Evolutionary conservation across 2,329 filamentous ascomycete genomes (phyloP), one percentile per base, ranked within the genome.

Genomic region (Fusarium proliferatum): DNA sequence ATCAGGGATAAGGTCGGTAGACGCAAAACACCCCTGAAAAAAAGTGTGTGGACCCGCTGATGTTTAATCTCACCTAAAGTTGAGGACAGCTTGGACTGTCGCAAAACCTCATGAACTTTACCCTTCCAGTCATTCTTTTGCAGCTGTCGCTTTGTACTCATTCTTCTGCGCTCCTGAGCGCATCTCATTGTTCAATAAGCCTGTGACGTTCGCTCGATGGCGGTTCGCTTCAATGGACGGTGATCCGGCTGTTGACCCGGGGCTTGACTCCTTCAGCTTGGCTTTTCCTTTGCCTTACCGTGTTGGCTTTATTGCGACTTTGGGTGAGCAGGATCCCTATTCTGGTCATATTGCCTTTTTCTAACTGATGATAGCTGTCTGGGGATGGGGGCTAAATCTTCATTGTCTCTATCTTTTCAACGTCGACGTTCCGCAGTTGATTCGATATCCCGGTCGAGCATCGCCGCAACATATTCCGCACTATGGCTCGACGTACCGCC

Each of bases 351-450:
- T n/a, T 30, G 34, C 75, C 51, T 12, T 13, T 57, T 42, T 38
- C 67, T 72, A 53, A 72, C 61, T 43, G 41, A n/a, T 36, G 26
- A 69, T 75, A 97, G 95, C 94, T 76, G 92, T 97, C 79, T 98
- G 96, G 96, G 95, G 94, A 81, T 99, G 96, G 95, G 95, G 92
- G 74, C 83, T 93, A 77, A 98, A 98, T 85, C 90, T 98, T 45
- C 95, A 98, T 81, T 95, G 94, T 84, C 91, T 98, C 68, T 88
- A 92, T 78, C 84, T 90, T 66, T 86, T 91, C 79, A 93, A 93
- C 80, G 97, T 99, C 85, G 94, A 98, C 82, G 93, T 97, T 62
- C 93, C 94, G 26, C 87, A 91, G 38, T 88, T 98, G 65, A 94
- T 98, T 78, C 92, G 93, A 82, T 98, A 98, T 82, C 94, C 95